Conservation (phyloP, 73 alveolate species). For the Paramecium pentaurelia region DNA sequence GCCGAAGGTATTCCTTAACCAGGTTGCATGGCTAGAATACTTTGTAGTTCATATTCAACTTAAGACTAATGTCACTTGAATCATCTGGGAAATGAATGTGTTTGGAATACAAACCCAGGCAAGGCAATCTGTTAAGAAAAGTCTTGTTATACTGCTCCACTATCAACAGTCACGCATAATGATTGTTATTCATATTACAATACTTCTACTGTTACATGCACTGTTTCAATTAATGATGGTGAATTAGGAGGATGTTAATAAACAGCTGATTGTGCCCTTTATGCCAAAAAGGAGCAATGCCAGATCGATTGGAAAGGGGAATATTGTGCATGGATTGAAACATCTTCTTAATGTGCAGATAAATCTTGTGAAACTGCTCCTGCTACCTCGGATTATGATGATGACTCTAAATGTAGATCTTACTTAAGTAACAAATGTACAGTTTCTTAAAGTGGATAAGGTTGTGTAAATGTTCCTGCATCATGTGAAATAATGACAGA, state of each 20-base stretch:
- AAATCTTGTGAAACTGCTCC: background rate
- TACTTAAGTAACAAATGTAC: background rate
- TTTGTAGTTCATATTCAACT: background rate
- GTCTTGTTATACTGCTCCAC: constrained; percentile 24
- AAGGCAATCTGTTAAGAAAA: background rate
- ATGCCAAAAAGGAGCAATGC: background rate
- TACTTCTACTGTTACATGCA: background rate
- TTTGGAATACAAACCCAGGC: background rate
- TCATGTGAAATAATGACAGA: background rate
- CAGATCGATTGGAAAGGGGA: background rate
- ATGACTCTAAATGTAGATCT: background rate
- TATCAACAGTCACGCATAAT: background rate
- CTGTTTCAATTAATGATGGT: background rate
- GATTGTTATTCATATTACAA: background rate
- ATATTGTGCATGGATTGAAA: background rate
- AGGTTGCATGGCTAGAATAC: background rate
- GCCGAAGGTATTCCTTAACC: background rate
- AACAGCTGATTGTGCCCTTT: background rate
- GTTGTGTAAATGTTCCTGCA: background rate
- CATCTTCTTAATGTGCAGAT: background rate
- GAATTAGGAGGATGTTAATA: background rate
- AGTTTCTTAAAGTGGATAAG: background rate
- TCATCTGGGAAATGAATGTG: background rate
- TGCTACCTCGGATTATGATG: background rate
- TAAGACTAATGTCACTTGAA: background rate